Evolutionary conservation across 108 stramenopile genomes (phyloP), one percentile per base, ranked within the genome.

Genomic region (Discostella pseudostelligera): DNA sequence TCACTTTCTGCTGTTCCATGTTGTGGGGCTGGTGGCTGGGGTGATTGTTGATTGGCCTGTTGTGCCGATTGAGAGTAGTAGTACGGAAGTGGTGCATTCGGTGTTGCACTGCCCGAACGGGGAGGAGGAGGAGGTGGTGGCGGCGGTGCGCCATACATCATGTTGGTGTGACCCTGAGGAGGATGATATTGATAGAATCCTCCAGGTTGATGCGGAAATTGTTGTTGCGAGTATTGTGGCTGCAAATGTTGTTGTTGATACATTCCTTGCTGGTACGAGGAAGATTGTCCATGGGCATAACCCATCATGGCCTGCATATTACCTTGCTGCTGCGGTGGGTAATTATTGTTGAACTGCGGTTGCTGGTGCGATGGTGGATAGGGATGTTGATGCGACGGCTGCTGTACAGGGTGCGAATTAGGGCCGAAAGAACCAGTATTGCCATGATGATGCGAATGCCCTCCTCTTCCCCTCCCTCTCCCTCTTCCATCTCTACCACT

Each of bases 71-170:
- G 32, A 32, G 32, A 32, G 32, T 32, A 5, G 3, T 3, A 43
- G 3, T 21, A 6, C 3, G 24, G 70, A 44, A 67, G 67, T n/a
- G 77, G 70, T 42, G 77, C 70, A 39, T 70, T 70, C 16, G 62
- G 61, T 44, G 24, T 43, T n/a, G 63, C 19, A 32, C 56, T 62
- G 55, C 48, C 57, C n/a, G 46, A 48, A 42, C 66, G 67, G 4
- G 69, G 61, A 14, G 72, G 66, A 47, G 72, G 72, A 28, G 76
- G 76, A 17, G 69, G 68, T 46, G 69, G 26, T 43, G 62, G 59
- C 13, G 46, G 54, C 10, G 76, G 40, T 53, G 29, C 56, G 26
- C 16, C 40, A 28, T 19, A 29, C 29, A 11, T 6, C 26, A n/a
- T 36, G 20, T 39, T 48, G 8, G 60, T 62, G 44, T 49, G 55